Base-by-base conservation (phyloP, 352 stramenopile species). In the Phytophthora brassicae region DNA sequence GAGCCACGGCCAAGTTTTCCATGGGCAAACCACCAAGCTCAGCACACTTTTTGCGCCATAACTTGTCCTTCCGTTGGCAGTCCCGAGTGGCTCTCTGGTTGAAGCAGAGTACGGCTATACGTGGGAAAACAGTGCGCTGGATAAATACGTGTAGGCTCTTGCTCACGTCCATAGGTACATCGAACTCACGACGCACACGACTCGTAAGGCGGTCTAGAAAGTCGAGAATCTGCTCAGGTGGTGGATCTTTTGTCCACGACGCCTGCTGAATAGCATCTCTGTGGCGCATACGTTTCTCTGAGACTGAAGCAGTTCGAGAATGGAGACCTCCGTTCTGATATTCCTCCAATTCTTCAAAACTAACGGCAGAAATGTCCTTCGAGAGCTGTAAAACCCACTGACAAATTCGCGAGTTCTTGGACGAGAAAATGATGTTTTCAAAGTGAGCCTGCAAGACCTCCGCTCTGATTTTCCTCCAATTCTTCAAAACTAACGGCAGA, bases 341-440 rank as follows among this genome's bases (percentile, higher is more conserved):
- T 17, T 83, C 68, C 16, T 93, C 81, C 7, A 92, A 36, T 38
- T 66, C 55, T 73, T 95, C 86, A 22, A 75, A 66, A 50, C 75
- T 84, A 23, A 84, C 78, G 22, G 56, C 55, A 1, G 80, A 77
- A 12, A 89, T 79, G 48, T 95, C 84, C 38, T 67, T 79, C 0
- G 82, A 86, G 14, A 93, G 68, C 19, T 88, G 81, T 31, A 72
- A 51, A 22, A 95, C 69, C 72, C 79, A 86, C 61, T 90, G 86
- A 17, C 77, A 87, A 11, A 93, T 78, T 7, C 84, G 77, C 14
- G 79, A 88, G 17, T 90, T 82, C 7, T 74, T 63, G 11, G 69
- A 72, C 33, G 84, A 82, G 38, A 95, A 93, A 6, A 95, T 76
- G 13, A 95, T 64, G 45, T 92, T 95, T 60, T 95, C 86, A 62